Evolutionary conservation across 305 asterid species (phyloP).

Genomic region (Solanum aculeatissimum): DNA sequence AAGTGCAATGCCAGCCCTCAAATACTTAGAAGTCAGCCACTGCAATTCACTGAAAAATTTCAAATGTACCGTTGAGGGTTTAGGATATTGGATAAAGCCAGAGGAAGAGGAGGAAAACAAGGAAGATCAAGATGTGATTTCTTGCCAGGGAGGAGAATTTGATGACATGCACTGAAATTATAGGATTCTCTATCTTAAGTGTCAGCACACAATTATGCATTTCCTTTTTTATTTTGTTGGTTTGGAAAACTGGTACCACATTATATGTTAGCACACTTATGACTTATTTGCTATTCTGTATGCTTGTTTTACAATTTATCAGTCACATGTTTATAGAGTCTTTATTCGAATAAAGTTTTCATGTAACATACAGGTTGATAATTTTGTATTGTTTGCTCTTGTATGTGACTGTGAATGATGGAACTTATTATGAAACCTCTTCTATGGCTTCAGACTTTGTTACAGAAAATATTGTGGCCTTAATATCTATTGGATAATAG

Average conservation of each 20-base stretch:
- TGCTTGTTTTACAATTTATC: neutral
- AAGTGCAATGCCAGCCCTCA: constrained; percentile 2
- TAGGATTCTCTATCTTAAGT: neutral
- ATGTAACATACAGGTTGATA: neutral
- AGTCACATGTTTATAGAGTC: neutral
- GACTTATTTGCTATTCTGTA: neutral
- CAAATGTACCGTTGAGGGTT: neutral
- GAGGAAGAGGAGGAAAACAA: neutral
- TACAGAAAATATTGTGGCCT: neutral
- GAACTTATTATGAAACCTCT: neutral
- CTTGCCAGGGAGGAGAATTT: neutral
- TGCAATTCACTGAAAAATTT: neutral
- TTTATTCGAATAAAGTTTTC: neutral
- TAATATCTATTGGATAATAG: neutral
- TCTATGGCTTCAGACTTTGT: neutral
- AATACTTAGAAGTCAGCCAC: constrained; percentile 8
- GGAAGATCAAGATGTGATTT: neutral
- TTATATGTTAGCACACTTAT: neutral
- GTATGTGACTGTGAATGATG: neutral
- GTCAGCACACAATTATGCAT: neutral
- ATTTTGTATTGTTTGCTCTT: neutral
- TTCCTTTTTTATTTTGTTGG: neutral
- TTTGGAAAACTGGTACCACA: neutral
- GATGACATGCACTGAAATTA: neutral
- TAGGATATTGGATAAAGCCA: constrained; percentile 2